Evolutionary conservation across 2,329 filamentous ascomycete species (phyloP).

Genomic region (Ophiocordyceps camponoti-leonardi): DNA sequence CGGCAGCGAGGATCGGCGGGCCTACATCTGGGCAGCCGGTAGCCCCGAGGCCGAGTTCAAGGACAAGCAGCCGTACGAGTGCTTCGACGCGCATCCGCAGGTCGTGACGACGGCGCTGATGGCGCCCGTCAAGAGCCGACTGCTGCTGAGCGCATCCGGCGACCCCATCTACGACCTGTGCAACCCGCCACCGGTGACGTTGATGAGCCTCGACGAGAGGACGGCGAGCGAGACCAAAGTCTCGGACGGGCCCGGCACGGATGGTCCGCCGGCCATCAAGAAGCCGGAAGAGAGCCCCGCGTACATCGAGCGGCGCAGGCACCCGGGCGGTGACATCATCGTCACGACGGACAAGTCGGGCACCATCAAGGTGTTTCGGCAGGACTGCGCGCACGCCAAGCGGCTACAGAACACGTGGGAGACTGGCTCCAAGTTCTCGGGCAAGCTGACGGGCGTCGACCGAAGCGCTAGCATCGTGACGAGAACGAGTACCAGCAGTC

Average conservation of each 20-base stretch:
- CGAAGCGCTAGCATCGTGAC: slow-evolving; percentile 39
- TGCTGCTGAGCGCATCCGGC: slow-evolving; percentile 61
- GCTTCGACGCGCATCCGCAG: slow-evolving; percentile 77
- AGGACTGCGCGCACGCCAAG: slow-evolving; percentile 78
- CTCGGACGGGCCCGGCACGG: slow-evolving; percentile 17
- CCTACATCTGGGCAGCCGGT: slow-evolving; percentile 66
- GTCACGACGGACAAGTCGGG: slow-evolving; percentile 81
- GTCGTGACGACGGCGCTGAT: slow-evolving; percentile 83
- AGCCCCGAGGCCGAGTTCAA: slow-evolving; percentile 42
- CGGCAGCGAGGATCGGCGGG: slow-evolving; percentile 78
- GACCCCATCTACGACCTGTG: slow-evolving; percentile 94
- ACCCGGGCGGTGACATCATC: slow-evolving; percentile 75
- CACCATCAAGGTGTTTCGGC: slow-evolving; percentile 83
- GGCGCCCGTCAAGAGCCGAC: slow-evolving; percentile 62
- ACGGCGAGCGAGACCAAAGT: slow-evolving; percentile 23
- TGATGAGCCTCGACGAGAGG: slow-evolving; percentile 56
- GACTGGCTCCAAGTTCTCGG: slow-evolving; percentile 57
- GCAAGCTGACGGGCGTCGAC: slow-evolving; percentile 43
- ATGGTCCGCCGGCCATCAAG: slow-evolving; percentile 15
- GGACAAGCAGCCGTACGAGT: slow-evolving; percentile 71
- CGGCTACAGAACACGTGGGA: slow-evolving; percentile 65
- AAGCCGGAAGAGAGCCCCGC: slow-evolving; percentile 53
- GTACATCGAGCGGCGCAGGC: slow-evolving; percentile 59
- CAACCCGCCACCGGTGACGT: slow-evolving; percentile 78
- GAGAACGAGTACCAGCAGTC: slow-evolving; percentile 30